phyloP scores from a whole-genome alignment of 345 rosid species.

The Populus simonii region DNA sequence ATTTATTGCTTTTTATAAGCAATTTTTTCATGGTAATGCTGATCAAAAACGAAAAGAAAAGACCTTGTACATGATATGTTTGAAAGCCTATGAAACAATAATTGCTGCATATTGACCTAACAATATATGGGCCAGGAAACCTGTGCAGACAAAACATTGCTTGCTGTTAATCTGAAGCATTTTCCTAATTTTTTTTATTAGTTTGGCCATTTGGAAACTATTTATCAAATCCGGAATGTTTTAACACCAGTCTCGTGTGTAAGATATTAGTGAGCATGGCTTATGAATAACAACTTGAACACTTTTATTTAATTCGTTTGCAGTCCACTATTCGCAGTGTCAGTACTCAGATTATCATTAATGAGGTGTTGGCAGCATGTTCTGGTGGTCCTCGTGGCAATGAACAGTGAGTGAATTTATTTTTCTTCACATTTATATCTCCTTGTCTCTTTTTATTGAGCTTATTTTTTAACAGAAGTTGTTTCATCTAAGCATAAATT shows the following conservation, averaged over 20 bases:
- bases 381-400: conserved; percentile 73
- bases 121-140: neutral
- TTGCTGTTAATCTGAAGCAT: neutral
- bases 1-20: neutral
- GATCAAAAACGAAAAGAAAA: neutral
- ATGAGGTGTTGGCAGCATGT: conserved; percentile 79
- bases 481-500: too few species aligned
- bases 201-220: neutral
- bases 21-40: neutral
- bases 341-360: conserved; percentile 60
- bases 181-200: neutral
- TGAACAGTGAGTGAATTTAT: conserved; percentile 60
- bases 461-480: neutral
- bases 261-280: neutral
- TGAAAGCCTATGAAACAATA: neutral
- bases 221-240: neutral
- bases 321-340: conserved; percentile 68
- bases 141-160: neutral
- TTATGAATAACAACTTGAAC: conserved; percentile 9
- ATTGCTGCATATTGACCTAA: neutral
- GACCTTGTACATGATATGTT: neutral
- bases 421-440: neutral
- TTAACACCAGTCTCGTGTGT: neutral
- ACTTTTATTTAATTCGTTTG: conserved; percentile 15
- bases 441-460: neutral